These are phyloP conservation scores for Saposhnikovia divaricata DNA, from an alignment of 129 eudicot genomes.

Conservation along the genomic window DNA sequence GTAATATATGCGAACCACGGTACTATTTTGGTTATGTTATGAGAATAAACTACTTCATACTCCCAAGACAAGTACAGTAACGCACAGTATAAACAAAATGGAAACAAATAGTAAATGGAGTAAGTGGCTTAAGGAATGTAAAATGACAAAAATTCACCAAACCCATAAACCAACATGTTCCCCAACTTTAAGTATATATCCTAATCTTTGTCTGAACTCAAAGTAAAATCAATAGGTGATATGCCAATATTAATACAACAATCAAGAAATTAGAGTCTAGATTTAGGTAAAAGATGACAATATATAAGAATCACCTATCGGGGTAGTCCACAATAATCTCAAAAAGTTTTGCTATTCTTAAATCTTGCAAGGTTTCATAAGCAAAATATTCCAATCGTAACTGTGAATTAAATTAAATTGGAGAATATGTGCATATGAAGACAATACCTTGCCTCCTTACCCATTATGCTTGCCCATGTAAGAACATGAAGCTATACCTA, in stretches of 20 bases:
- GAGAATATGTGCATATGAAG: too few species aligned
- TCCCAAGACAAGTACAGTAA: background rate
- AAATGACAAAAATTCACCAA: background rate
- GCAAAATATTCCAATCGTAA: conserved; percentile 34
- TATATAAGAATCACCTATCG: conserved; percentile 50
- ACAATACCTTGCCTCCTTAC: too few species aligned
- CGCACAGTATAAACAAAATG: background rate
- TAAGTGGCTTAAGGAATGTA: background rate
- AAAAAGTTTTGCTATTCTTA: conserved; percentile 83
- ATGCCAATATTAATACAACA: background rate
- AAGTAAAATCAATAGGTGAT: background rate
- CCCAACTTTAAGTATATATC: background rate
- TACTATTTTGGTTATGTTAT: background rate
- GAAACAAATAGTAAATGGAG: background rate
- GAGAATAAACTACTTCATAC: background rate
- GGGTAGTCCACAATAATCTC: conserved; percentile 95
- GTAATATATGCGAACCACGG: background rate
- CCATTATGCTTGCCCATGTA: too few species aligned
- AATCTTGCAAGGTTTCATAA: conserved; percentile 92
- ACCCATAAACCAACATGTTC: background rate
- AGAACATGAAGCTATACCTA: too few species aligned
- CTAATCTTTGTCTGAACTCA: background rate
- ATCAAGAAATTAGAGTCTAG: background rate
- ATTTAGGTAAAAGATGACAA: too few species aligned
- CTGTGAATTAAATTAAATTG: too few species aligned